Base-by-base conservation (phyloP, 257 asterid genomes). In the Avicennia marina region DNA sequence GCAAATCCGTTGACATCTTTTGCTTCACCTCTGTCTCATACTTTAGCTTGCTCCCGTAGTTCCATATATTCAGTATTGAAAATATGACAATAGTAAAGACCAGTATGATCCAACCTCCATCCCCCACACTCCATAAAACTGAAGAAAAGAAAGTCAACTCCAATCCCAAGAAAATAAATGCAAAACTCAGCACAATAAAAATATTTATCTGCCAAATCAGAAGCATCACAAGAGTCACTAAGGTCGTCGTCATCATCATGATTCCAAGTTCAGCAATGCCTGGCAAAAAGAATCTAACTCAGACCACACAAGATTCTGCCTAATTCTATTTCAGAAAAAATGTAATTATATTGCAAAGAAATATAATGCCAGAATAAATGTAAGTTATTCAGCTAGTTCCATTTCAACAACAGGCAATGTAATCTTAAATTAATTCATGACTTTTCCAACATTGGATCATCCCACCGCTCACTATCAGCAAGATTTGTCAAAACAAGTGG, bases 161-260 rank as follows among this genome's bases (percentile, higher is more conserved):
- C 78, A 89, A 59, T 59, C 97, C 96, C 95, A 93, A 70, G 87
- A 86, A 86, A 47, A 84, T 64, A 64, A 62, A 55, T 31, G 64
- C 79, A 69, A 93, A 93, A 71, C 82, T 75, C 75, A 93, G 71
- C 64, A 81, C 97, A 55, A 81, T 51, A 54, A 93, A 43, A 53
- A 93, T 86, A 64, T 93, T 81, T 66, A 84, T 82, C 84, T 84
- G 97, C 99, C 99, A 93, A 77, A 93, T 93, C 46, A 93, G 96
- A 72, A 93, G 95, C 99, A 93, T 93, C 67, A 93, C 99, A 26
- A 93, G 84, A 41, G 96, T 86, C 53, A 89, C 95, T 71, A 86
- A 81, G 71, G 73, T 55, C 43, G 99, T 89, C 34, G 96, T 82
- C 95, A 86, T 86, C 99, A 89, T 89, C 99, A 89, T 93, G 63